Percentiles rank a stretch among this genome's conserved stretches.
phyloP scores from a whole-genome alignment of 495 filamentous ascomycete genomes.

The Neurospora cerealis region DNA sequence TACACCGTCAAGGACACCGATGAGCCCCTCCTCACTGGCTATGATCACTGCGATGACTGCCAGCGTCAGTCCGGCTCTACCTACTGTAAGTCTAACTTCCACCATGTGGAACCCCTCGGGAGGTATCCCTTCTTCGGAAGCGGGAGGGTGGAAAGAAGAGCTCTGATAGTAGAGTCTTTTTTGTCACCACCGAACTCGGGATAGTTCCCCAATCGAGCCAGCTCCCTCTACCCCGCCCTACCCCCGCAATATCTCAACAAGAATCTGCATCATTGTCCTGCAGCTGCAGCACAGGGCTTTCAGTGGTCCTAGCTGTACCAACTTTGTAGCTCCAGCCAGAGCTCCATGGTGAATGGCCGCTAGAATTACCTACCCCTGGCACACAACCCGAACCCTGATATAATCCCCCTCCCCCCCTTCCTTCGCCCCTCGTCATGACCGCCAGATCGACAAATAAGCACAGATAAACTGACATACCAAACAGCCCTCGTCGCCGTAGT shows the following conservation, averaged over 20 bases:
- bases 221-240: background rate
- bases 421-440: background rate
- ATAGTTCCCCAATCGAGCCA: background rate
- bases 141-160: background rate
- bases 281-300: background rate
- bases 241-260: background rate
- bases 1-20: conserved; percentile 47
- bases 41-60: conserved; percentile 66
- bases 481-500: conserved; percentile 56
- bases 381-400: background rate
- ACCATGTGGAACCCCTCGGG: background rate
- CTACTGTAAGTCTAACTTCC: conserved; percentile 42
- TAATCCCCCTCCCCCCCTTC: background rate
- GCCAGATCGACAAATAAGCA: background rate
- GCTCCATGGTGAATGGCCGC: background rate
- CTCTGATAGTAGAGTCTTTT: background rate
- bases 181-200: background rate
- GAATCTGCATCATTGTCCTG: background rate
- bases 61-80: conserved; percentile 59
- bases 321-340: background rate
- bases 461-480: background rate
- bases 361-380: background rate
- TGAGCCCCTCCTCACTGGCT: conserved; percentile 44
- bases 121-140: background rate
- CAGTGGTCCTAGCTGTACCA: background rate